Percentiles rank a stretch among this genome's conserved stretches.
Conservation (phyloP, 1,284 basidiomycete genomes). For the Ganoderma boninense region DNA sequence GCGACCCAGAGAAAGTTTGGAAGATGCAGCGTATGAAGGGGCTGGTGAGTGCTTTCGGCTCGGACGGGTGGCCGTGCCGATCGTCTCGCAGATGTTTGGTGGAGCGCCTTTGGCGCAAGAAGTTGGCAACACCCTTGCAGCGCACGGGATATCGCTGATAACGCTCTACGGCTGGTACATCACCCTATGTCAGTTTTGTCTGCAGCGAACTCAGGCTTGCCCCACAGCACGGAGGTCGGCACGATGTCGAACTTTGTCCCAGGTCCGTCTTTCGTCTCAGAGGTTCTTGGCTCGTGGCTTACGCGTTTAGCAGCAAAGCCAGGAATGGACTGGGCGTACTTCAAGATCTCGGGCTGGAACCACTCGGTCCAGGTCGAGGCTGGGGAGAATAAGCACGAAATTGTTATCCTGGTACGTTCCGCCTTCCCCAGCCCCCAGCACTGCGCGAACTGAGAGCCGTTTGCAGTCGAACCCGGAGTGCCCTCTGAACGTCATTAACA, state of each 20-base stretch:
- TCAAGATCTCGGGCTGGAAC: conserved; percentile 10
- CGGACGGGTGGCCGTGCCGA: background rate
- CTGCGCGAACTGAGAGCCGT: background rate
- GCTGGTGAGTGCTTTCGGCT: background rate
- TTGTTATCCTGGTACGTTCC: conserved; percentile 12
- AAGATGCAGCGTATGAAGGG: conserved; percentile 9
- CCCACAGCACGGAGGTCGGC: conserved; percentile 5
- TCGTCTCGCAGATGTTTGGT: conserved; percentile 12
- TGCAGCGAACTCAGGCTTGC: background rate
- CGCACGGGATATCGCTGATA: conserved; percentile 7
- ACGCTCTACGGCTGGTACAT: conserved; percentile 16
- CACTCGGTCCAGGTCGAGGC: background rate
- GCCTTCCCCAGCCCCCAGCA: background rate
- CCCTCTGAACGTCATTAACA: conserved; percentile 13
- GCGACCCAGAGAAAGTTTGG: conserved; percentile 13
- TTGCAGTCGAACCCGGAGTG: conserved; percentile 5
- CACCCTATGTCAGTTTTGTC: too few species aligned
- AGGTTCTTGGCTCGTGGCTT: background rate
- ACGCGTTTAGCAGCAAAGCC: conserved; percentile 4
- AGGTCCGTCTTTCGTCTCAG: conserved; percentile 4
- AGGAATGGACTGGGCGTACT: conserved; percentile 20
- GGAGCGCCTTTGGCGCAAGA: conserved; percentile 18
- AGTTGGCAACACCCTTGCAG: conserved; percentile 10
- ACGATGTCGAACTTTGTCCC: conserved; percentile 18
- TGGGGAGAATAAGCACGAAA: conserved; percentile 10